Base-by-base conservation (phyloP, 257 asterid genomes). In the Nicotiana undulata region DNA sequence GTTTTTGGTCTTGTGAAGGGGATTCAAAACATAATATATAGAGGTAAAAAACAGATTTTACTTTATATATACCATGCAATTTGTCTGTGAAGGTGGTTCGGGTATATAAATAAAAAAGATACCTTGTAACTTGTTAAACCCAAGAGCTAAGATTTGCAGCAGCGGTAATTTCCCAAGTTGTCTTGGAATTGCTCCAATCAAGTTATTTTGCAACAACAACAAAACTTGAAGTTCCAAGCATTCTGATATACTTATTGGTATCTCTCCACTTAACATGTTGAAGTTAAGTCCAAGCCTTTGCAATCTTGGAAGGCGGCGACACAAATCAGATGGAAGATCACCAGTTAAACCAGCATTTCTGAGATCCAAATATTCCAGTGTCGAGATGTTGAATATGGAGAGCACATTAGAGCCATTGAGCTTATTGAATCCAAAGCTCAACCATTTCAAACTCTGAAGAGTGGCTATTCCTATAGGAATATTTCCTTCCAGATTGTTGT, bases 131-230 rank as follows among this genome's bases (percentile, higher is more conserved):
- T 28, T 63, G 79, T 85, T 83, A 26, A 34, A 6, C 6, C 60
- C 82, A 3, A 88, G 88, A 64, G 56, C 17, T 26, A 88, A 37
- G 56, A 22, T 29, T 70, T 72, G 85, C 63, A 86, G 83, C 13
- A 64, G 52, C 12, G 72, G 49, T 79, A 87, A 53, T 3, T 20
- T 46, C 16, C 63, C 78, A 24, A 74, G 40, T 74, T 74, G 16
- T 49, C 78, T 5, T 7, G 78, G 78, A 74, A 74, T 24, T 46
- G 22, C 51, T 22, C 78, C 78, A 49, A 24, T 26, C 37, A 74
- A 74, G 24, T 74, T 49, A 49, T 74, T 74, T 49, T 49, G 61
- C 63, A 49, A 4, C 56, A 77, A 32, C 13, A 37, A 3, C 2
- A 77, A 15, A 9, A 31, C 40, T 56, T 77, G 81, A 77, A 77